Base-by-base conservation (phyloP, 192 early-diverging fungal genomes). In the Backusella tuberculispora region DNA sequence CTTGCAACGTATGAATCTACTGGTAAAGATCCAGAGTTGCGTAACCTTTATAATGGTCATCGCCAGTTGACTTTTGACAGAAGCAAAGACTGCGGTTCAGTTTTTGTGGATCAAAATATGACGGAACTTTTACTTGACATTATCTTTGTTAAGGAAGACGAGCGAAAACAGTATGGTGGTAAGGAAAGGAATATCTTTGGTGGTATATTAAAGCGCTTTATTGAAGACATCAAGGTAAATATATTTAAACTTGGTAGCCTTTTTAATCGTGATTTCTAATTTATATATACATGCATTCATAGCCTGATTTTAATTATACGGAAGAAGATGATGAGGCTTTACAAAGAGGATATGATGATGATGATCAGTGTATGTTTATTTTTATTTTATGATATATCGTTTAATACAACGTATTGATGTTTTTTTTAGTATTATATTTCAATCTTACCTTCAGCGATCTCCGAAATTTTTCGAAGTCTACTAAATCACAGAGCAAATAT, bases 1-100 rank as follows among this genome's bases (percentile, higher is more conserved):
- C 24, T 69, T 45, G 68, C 68, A 45, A 69, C 68, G 0, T 69
- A 24, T 47, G 68, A 69, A 17, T 66, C 34, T 66, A 66, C 64
- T 66, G 64, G 64, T 3, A 12, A 21, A n/a, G 38, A 38, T 34
- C 12, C 24, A 66, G 38, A 66, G 7, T 69, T 45, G 0, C 42
- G 15, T 17, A 0, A n/a, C 0, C 19, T 10, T 15, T 24, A 26
- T 17, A 26, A 46, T n/a, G 26, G 45, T 0, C 68, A 26, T 46
- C 34, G 68, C 29, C 68, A 69, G 2, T 47, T 69, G 6, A 47
- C 68, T 12, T 42, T 42, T 47, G 68, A 69, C 7, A 47, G 68
- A 46, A 43, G 45, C 26, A 24, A 69, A 0, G 15, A 29, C 3
- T 69, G 68, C 15, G 68, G 68, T 1, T 47, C 68, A 0, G 44